phyloP scores from a whole-genome alignment of 208 protist genomes.

The Leishmania braziliensis region DNA sequence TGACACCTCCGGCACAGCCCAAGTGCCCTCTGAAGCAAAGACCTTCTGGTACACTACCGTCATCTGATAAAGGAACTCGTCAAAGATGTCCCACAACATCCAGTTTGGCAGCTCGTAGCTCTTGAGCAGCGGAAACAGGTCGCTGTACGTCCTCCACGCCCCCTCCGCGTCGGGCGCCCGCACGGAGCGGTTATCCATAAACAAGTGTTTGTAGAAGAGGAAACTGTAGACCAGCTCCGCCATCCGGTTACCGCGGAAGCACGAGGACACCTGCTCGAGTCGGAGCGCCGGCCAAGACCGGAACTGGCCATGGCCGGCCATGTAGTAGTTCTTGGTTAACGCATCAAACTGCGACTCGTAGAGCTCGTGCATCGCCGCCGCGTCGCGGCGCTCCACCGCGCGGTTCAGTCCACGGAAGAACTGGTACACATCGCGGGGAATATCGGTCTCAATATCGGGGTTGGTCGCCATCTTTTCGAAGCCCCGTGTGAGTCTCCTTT shows the following conservation, averaged over 20 bases:
- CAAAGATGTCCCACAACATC: slow-evolving; percentile 92
- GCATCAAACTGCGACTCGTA: slow-evolving; percentile 82
- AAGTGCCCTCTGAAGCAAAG: slow-evolving; percentile 60
- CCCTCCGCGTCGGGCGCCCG: slow-evolving; percentile 51
- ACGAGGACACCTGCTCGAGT: slow-evolving; percentile 63
- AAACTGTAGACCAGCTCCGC: slow-evolving; percentile 86
- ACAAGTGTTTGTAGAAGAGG: slow-evolving; percentile 85
- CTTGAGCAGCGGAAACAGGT: slow-evolving; percentile 59
- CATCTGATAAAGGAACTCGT: slow-evolving; percentile 91
- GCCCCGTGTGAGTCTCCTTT: neutral
- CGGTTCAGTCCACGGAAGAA: slow-evolving; percentile 79
- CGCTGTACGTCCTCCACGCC: slow-evolving; percentile 78
- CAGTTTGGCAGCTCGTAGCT: slow-evolving; percentile 76
- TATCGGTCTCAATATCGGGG: slow-evolving; percentile 90
- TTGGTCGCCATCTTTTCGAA: slow-evolving; percentile 72
- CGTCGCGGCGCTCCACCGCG: slow-evolving; percentile 74
- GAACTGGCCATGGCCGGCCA: slow-evolving; percentile 63
- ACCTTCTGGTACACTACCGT: slow-evolving; percentile 88
- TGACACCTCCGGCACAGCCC: slow-evolving; percentile 69
- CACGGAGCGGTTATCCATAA: slow-evolving; percentile 68
- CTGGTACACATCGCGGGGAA: slow-evolving; percentile 74
- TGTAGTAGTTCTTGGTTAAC: slow-evolving; percentile 82
- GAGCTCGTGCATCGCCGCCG: slow-evolving; percentile 65
- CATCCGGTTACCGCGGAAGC: slow-evolving; percentile 57
- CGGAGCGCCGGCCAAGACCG: slow-evolving; percentile 76